Base-by-base conservation (phyloP, 331 rosid species). In the Pyrus hybrid region DNA sequence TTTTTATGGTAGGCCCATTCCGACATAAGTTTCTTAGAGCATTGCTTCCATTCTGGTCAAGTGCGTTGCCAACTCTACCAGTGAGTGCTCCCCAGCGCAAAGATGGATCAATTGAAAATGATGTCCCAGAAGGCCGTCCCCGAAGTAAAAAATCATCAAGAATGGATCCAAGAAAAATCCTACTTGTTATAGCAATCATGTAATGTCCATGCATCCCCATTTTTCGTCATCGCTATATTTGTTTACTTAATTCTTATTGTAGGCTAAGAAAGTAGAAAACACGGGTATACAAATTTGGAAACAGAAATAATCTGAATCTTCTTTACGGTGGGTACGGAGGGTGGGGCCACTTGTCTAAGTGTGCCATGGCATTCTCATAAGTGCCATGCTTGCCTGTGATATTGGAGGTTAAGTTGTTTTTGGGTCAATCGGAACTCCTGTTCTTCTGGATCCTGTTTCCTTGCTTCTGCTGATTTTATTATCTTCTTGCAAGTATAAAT, bases 101-200 rank as follows among this genome's bases (percentile, higher is more conserved):
- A 90, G 99, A 95, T 83, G 86, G 77, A 60, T 63, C 83, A 30
- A 82, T 79, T 68, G 79, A 77, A 77, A 65, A 83, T 67, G 97
- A 95, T 73, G 71, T 82, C 76, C 80, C 89, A 17, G 99, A 95
- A 89, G 92, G 86, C 57, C 99, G 93, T 30, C 43, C 77, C 66
- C 88, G 97, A 25, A 92, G 85, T 80, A 97, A 83, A 87, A 87
- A 87, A 83, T 77, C 99, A 76, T 90, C 99, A 23, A 89, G 92
- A 79, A 86, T 89, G 97, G 99, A 95, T 87, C 97, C 99, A 4
- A 86, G 99, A 82, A 95, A 95, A 85, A 91, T 95, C 81, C 96
- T 95, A 81, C 97, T 95, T 63, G 45, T 90, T 77, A 90, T 95
- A 79, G 99, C 97, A 62, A 90, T 95, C 76, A 95, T 95, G 99